phyloP scores from a whole-genome alignment of 345 rosid species.

The Kernera saxatilis region DNA sequence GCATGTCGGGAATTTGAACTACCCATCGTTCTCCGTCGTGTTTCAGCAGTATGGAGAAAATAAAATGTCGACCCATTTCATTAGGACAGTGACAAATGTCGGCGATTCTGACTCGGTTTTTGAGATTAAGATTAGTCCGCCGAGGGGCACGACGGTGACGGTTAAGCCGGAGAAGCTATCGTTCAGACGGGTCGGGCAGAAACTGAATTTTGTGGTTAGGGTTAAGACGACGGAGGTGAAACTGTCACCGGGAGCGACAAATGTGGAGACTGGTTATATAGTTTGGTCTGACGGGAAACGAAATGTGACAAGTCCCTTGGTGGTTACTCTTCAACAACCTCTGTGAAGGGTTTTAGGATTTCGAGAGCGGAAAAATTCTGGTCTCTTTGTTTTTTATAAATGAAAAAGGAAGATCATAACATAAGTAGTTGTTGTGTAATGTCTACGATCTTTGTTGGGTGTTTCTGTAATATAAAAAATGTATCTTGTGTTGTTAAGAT shows the following conservation, averaged over 20 bases:
- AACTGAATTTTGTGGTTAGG: conserved; percentile 58
- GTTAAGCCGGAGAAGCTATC: conserved; percentile 58
- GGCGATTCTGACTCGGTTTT: conserved; percentile 57
- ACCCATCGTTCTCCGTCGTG: conserved; percentile 61
- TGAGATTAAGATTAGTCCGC: conserved; percentile 44
- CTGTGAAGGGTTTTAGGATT: conserved; percentile 36
- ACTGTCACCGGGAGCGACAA: conserved; percentile 52
- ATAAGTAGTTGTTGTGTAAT: background rate
- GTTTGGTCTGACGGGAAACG: conserved; percentile 87
- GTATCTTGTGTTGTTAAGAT: conserved; percentile 21
- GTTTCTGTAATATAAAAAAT: conserved; percentile 22
- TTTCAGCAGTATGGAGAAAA: conserved; percentile 66
- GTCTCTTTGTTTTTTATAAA: conserved; percentile 7
- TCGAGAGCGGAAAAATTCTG: conserved; percentile 8
- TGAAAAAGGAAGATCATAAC: conserved; percentile 15
- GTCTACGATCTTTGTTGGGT: conserved; percentile 8
- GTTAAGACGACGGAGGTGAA: conserved; percentile 42
- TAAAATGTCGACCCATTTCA: conserved; percentile 64
- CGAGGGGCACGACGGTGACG: conserved; percentile 50
- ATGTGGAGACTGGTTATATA: conserved; percentile 57
- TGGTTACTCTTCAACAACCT: conserved; percentile 93
- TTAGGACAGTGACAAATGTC: conserved; percentile 76
- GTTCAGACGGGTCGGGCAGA: conserved; percentile 67
- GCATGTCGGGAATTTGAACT: conserved; percentile 69
- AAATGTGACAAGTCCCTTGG: conserved; percentile 68